These are phyloP conservation scores for Nitzschia sp. DNA, from an alignment of 108 stramenopile genomes.

Conservation along the genomic window DNA sequence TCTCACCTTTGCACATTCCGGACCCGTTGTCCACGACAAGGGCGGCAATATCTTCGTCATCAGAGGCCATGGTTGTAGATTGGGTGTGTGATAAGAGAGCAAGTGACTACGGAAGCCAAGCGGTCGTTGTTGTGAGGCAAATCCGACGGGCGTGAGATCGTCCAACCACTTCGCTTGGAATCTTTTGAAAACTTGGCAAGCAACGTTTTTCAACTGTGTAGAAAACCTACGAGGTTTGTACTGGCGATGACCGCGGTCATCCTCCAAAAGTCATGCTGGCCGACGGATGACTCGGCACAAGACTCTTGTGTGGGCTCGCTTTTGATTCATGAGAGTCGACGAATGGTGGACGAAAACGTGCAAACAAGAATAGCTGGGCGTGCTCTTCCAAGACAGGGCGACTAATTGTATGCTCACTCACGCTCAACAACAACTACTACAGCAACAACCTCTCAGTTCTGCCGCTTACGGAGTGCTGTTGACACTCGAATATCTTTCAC, in stretches of 20 bases:
- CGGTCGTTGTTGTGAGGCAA: not conserved
- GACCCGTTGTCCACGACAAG: slow-evolving; percentile 95
- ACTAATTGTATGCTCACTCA: too few species aligned
- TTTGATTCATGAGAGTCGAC: slow-evolving; percentile 27
- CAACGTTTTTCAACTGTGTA: slow-evolving; percentile 3
- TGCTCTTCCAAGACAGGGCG: too few species aligned
- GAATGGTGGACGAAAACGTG: slow-evolving; percentile 13
- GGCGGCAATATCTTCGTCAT: slow-evolving; percentile 93
- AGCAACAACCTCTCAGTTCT: too few species aligned
- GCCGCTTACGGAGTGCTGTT: too few species aligned
- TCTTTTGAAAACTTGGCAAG: not conserved
- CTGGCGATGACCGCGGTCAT: slow-evolving; percentile 18
- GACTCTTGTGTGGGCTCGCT: slow-evolving; percentile 4
- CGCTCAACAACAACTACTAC: too few species aligned
- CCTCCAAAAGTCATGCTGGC: slow-evolving; percentile 2
- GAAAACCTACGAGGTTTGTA: slow-evolving; percentile 1
- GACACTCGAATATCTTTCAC: too few species aligned
- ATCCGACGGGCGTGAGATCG: not conserved
- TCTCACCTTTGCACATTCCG: slow-evolving; percentile 95
- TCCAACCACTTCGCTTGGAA: not conserved
- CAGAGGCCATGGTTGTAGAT: slow-evolving; percentile 65
- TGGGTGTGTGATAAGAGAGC: slow-evolving; percentile 19
- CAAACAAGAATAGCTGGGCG: too few species aligned
- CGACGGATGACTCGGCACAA: slow-evolving; percentile 1
- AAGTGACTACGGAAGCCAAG: not conserved